phyloP scores from a whole-genome alignment of 345 rosid genomes.

The Erysimum cheiranthoides region DNA sequence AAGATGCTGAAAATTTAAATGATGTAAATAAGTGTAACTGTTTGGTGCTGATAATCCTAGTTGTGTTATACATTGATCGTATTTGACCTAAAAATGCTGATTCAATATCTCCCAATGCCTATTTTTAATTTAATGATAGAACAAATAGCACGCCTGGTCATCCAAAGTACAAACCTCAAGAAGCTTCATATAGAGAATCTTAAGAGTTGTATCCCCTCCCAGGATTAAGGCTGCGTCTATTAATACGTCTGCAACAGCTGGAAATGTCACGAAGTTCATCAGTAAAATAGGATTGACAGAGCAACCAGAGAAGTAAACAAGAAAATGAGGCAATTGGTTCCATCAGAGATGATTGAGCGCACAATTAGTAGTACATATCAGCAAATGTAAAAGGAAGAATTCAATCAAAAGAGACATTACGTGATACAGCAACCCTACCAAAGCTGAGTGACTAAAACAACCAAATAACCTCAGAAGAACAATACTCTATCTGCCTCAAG shows the following conservation, averaged over 20 bases:
- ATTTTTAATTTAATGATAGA: neutral
- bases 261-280: slow-evolving; percentile 52
- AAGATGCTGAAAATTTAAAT: slow-evolving; percentile 21
- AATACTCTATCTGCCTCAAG: slow-evolving; percentile 29
- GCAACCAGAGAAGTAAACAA: slow-evolving; percentile 26
- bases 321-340: slow-evolving; percentile 17
- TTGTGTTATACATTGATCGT: neutral
- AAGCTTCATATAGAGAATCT: slow-evolving; percentile 86
- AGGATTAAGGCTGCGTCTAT: slow-evolving; percentile 89
- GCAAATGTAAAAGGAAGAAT: neutral
- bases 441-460: slow-evolving; percentile 32
- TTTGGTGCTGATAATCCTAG: slow-evolving; percentile 9
- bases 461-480: slow-evolving; percentile 26
- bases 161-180: slow-evolving; percentile 65
- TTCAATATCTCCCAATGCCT: slow-evolving; percentile 15
- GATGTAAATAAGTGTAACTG: slow-evolving; percentile 10
- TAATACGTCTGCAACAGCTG: slow-evolving; percentile 98
- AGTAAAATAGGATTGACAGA: slow-evolving; percentile 40
- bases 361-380: slow-evolving; percentile 11
- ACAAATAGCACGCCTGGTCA: slow-evolving; percentile 12
- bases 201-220: slow-evolving; percentile 87
- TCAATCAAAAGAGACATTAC: slow-evolving; percentile 15
- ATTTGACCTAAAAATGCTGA: neutral
- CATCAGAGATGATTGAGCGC: slow-evolving; percentile 6
- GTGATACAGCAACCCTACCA: slow-evolving; percentile 18